phyloP scores from a whole-genome alignment of 768 basidiomycete genomes.

The Lentinula detonsa region DNA sequence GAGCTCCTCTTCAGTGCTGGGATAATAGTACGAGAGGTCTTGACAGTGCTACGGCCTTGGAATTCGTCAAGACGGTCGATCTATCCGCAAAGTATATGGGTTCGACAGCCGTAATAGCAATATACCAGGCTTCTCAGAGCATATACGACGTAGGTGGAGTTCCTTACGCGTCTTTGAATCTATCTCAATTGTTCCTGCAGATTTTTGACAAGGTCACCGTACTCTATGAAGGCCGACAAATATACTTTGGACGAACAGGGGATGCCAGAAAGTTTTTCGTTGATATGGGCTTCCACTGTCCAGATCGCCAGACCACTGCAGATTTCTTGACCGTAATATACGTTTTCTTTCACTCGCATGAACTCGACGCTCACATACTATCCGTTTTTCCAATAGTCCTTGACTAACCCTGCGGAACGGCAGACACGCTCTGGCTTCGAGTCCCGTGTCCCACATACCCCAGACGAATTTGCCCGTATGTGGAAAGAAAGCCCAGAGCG shows the following conservation, averaged over 20 bases:
- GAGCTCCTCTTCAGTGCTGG: constrained; percentile 42
- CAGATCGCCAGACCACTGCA: constrained; percentile 38
- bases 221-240: constrained; percentile 40
- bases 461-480: constrained; percentile 32
- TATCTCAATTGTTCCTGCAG: constrained; percentile 3
- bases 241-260: constrained; percentile 37
- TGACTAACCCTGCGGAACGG: constrained; percentile 33
- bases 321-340: constrained; percentile 33
- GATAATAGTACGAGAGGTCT: constrained; percentile 31
- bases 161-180: background rate
- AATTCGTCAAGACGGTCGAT: constrained; percentile 38
- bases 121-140: constrained; percentile 36
- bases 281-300: constrained; percentile 38
- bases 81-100: constrained; percentile 33
- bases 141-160: constrained; percentile 28
- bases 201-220: constrained; percentile 41
- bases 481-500: constrained; percentile 31
- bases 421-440: constrained; percentile 26
- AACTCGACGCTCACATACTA: background rate
- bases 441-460: constrained; percentile 31
- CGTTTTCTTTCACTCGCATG: background rate
- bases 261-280: constrained; percentile 38
- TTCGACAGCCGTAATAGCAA: constrained; percentile 34
- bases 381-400: constrained; percentile 9
- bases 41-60: constrained; percentile 30